Evolutionary conservation across 768 basidiomycete species (phyloP), one percentile per base, ranked within the genome.

Genomic region (Russula olivacea): DNA sequence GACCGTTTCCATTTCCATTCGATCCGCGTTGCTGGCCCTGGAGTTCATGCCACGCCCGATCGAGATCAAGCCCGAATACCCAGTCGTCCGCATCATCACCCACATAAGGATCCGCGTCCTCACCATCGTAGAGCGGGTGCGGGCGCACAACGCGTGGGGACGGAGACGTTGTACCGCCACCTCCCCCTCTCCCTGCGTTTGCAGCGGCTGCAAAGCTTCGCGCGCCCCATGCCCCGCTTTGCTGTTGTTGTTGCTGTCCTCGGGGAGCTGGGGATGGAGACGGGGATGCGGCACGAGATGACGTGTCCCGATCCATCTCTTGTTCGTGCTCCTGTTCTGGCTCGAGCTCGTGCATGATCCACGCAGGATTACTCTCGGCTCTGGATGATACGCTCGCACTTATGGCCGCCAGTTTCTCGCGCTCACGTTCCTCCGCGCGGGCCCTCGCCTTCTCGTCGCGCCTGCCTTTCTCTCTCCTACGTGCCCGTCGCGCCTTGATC

Each of bases 381-480:
- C 34, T 49, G 6, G 30, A 21, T 1, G 32, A 21, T 8, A 43
- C 19, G 23, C 21, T 15, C 2, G 51, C n/a, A 11, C 25, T 14
- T 7, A 32, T 34, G 28, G 15, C 57, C 3, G 66, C 48, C 34
- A 72, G 63, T 61, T 71, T 69, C 43, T 69, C 69, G 36, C 62
- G 58, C 50, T 68, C 91, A 58, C 77, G 79, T 70, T 88, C 87
- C 74, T 98, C 95, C 28, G 89, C 90, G 17, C 83, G 79, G 1
- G 77, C 77, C 55, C 86, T 86, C 2, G 95, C 95, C 51, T 86
- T 81, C 72, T 98, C 93, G 70, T 98, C 96, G 71, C 87, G 91
- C 72, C 82, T 80, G 55, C 80, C 86, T 76, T 90, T 91, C 74
- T 96, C 93, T 72, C 85, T 85, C 67, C 93, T 80, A 66, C 88